Evolutionary conservation across 116 monocot species (phyloP).

Genomic region (Zostera marina): DNA sequence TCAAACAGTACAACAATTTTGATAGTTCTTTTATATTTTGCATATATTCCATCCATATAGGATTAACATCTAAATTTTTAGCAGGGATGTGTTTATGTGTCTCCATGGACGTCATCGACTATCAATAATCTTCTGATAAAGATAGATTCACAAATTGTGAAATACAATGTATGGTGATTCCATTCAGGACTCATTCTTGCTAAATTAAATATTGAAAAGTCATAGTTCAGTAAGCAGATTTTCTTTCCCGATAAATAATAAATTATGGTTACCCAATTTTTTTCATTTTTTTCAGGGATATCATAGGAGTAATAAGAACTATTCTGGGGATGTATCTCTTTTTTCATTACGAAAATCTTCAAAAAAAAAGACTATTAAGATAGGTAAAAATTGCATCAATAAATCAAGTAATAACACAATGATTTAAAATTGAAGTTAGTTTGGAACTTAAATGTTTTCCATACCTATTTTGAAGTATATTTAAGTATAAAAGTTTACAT

Average conservation of each 20-base stretch:
- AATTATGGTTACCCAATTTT: background rate
- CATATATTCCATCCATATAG: no score
- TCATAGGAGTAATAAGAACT: slow-evolving; percentile 44
- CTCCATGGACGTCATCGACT: slow-evolving; percentile 52
- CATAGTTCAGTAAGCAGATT: background rate
- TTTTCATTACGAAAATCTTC: slow-evolving; percentile 44
- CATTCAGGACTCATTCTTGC: background rate
- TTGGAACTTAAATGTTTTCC: background rate
- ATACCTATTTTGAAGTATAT: no score
- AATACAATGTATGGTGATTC: slow-evolving; percentile 34
- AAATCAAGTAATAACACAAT: no score
- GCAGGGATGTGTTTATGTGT: slow-evolving; percentile 13
- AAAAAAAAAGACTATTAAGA: slow-evolving; percentile 64
- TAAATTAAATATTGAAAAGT: no score
- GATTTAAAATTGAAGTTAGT: background rate
- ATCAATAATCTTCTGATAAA: slow-evolving; percentile 31
- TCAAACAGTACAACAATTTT: no score
- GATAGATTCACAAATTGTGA: slow-evolving; percentile 30
- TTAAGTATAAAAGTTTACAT: no score
- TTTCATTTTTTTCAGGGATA: slow-evolving; percentile 42
- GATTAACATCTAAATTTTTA: background rate
- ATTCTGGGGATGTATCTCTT: slow-evolving; percentile 57
- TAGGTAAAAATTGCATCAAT: slow-evolving; percentile 29
- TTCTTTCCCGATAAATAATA: background rate
- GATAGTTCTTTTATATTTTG: no score